phyloP scores from a whole-genome alignment of 805 yeast species.

The Wickerhamomyces xylosicus region DNA sequence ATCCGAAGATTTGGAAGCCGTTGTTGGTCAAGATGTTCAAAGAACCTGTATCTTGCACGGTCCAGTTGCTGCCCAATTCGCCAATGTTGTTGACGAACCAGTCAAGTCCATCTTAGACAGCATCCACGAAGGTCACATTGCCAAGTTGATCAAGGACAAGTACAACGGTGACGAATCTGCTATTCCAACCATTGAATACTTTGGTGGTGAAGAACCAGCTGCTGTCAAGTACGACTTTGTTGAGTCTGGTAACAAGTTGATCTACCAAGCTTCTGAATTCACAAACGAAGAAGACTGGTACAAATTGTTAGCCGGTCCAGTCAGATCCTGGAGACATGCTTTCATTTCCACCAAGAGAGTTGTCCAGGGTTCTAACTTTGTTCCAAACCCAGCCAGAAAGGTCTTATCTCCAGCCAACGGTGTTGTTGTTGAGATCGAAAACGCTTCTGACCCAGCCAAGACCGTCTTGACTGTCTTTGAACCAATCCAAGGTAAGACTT shows the following conservation, averaged over 20 bases:
- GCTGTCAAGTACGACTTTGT: constrained; percentile 24
- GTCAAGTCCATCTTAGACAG: constrained; percentile 81
- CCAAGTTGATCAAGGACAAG: constrained; percentile 51
- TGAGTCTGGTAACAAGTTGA: constrained; percentile 22
- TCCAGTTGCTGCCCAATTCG: constrained; percentile 94
- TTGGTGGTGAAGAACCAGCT: constrained; percentile 55
- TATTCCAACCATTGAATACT: constrained; percentile 85
- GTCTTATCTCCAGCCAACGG: constrained; percentile 69
- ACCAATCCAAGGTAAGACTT: constrained; percentile 57
- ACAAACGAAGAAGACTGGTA: constrained; percentile 50
- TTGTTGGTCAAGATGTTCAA: constrained; percentile 90
- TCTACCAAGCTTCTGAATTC: constrained; percentile 29
- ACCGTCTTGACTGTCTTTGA: constrained; percentile 60
- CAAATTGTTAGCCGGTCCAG: constrained; percentile 66
- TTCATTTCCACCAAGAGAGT: constrained; percentile 68
- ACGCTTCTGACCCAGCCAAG: constrained; percentile 40
- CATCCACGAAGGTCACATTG: constrained; percentile 86
- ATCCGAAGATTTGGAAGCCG: constrained; percentile 93
- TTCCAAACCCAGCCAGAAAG: constrained; percentile 67
- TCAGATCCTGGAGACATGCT: constrained; percentile 85
- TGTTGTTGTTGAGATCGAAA: constrained; percentile 49
- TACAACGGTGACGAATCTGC: constrained; percentile 61
- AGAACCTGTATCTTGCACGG: constrained; percentile 99
- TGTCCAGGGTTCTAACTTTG: constrained; percentile 79
- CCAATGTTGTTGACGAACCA: constrained; percentile 84